Evolutionary conservation across 352 stramenopile species (phyloP).

Genomic region (Chrysophaeum taylorii): DNA sequence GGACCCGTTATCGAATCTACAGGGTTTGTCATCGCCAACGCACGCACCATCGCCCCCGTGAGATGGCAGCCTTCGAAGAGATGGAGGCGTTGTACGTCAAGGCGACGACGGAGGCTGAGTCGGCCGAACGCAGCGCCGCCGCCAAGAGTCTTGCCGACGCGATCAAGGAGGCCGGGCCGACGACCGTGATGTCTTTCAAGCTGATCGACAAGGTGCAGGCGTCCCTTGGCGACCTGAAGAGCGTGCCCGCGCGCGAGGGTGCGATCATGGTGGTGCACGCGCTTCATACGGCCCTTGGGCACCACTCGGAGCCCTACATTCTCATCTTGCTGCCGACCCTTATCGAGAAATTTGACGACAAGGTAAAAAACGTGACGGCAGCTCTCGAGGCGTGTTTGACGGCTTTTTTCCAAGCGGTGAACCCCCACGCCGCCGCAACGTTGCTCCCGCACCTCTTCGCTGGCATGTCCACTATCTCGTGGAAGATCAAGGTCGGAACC

Average conservation of each 20-base stretch:
- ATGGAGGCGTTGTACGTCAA: neutral
- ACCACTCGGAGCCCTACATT: conserved; percentile 48
- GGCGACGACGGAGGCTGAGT: neutral
- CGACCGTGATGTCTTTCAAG: conserved; percentile 36
- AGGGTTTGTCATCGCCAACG: too few species aligned
- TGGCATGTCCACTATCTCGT: conserved; percentile 51
- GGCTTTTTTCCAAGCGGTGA: conserved; percentile 40
- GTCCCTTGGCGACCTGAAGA: conserved; percentile 38
- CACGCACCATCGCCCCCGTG: too few species aligned
- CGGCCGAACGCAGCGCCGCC: conserved; percentile 38
- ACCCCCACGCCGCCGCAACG: conserved; percentile 48
- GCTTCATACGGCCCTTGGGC: conserved; percentile 39
- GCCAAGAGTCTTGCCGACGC: conserved; percentile 43
- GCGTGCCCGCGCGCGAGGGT: conserved; percentile 44
- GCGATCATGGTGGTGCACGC: conserved; percentile 39
- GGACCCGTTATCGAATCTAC: too few species aligned
- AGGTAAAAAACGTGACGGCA: conserved; percentile 47
- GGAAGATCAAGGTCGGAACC: conserved; percentile 70
- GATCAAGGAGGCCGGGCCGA: conserved; percentile 39
- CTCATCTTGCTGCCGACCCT: conserved; percentile 44
- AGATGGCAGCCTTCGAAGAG: conserved; percentile 6
- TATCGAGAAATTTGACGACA: conserved; percentile 54
- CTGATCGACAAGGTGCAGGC: conserved; percentile 42
- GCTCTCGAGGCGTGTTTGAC: conserved; percentile 33
- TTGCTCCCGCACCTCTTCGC: conserved; percentile 52